Evolutionary conservation across 352 stramenopile species (phyloP).

Genomic region (Thalassiosira ordinaria): DNA sequence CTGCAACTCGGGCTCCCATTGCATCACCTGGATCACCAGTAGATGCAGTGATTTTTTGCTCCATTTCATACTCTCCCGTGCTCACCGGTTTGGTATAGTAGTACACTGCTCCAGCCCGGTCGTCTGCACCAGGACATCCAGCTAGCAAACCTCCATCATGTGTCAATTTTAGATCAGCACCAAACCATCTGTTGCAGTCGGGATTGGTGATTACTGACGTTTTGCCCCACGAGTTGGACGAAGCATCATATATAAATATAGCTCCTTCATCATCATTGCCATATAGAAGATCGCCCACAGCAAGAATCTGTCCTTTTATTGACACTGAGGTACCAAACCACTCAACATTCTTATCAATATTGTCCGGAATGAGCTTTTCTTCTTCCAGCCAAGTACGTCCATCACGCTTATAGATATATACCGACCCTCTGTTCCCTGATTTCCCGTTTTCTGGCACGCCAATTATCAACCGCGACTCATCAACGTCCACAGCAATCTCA

Average conservation of each 20-base stretch:
- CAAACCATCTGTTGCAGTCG: conserved; percentile 4
- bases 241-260: conserved; percentile 4
- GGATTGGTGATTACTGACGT: not conserved
- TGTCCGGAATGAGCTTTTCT: not conserved
- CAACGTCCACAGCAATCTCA: too few relatives aligned
- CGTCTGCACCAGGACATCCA: not conserved
- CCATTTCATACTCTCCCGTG: not conserved
- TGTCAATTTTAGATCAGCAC: not conserved
- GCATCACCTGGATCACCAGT: not conserved
- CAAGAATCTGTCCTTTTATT: not conserved
- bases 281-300: not conserved
- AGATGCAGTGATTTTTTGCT: conserved; percentile 1
- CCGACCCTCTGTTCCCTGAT: too few relatives aligned
- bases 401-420: conserved; percentile 7
- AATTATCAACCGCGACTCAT: too few relatives aligned
- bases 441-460: too few relatives aligned
- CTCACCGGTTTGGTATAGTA: not conserved
- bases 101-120: conserved; percentile 3
- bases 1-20: not conserved
- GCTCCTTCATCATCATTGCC: not conserved
- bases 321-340: not conserved
- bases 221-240: not conserved
- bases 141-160: not conserved
- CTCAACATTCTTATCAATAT: not conserved
- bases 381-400: conserved; percentile 2